phyloP scores from a whole-genome alignment of 1,139 yeast genomes.

The Taphrina communis region DNA sequence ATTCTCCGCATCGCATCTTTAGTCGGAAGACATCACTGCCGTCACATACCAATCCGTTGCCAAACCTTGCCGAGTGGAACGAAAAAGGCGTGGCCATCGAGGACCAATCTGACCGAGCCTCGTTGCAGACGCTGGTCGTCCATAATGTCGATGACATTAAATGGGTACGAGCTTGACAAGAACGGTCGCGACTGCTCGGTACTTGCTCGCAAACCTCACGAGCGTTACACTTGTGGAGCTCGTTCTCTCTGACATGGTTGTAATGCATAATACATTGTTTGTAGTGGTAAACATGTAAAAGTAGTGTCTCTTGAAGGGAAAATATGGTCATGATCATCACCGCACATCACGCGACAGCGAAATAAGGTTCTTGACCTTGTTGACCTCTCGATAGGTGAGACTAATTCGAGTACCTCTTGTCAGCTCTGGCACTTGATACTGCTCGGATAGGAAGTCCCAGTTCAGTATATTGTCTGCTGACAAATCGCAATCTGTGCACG shows the following conservation, averaged over 20 bases:
- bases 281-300: constrained; percentile 4
- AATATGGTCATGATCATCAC: not conserved
- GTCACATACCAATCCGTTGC: not conserved
- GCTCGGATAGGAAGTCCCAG: constrained; percentile 34
- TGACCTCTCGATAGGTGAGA: constrained; percentile 43
- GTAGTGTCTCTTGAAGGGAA: not conserved
- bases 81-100: not conserved
- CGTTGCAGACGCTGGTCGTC: constrained; percentile 2
- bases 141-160: constrained; percentile 3
- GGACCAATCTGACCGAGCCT: not conserved
- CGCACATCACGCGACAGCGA: not conserved
- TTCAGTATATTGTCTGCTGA: constrained; percentile 34
- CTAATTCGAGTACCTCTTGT: constrained; percentile 36
- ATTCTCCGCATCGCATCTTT: constrained; percentile 2
- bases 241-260: not conserved
- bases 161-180: constrained; percentile 1
- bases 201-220: too few relatives aligned
- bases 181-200: too few relatives aligned
- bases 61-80: not conserved
- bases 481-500: constrained; percentile 26
- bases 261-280: not conserved
- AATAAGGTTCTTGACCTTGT: constrained; percentile 17
- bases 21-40: constrained; percentile 7
- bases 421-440: not conserved
- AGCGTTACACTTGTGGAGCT: too few relatives aligned